A percentile compares a stretch with the other conserved stretches of the same genome.
phyloP scores from a whole-genome alignment of 1,139 yeast genomes.

The Diutina scorzettiae region DNA sequence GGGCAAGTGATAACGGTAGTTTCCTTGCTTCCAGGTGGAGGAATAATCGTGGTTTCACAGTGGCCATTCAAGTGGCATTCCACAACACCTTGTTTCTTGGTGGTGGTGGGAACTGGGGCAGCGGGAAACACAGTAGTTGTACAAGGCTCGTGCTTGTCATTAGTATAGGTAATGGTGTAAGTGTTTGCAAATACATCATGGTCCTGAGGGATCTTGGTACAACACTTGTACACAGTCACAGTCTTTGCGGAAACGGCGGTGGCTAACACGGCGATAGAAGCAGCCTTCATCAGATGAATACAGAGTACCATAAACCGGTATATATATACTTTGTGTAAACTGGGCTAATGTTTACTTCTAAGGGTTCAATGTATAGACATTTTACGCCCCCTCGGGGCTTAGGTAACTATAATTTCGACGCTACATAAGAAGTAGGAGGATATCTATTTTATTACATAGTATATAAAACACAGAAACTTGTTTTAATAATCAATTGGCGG shows the following conservation, averaged over 20 bases:
- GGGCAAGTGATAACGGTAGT: slow-evolving; percentile 4
- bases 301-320: no score
- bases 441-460: no score
- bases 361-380: no score
- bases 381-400: no score
- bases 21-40: not conserved
- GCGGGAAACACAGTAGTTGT: not conserved
- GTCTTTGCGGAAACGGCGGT: not conserved
- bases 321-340: no score
- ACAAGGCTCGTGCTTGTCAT: not conserved
- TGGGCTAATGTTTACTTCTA: no score
- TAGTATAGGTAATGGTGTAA: not conserved
- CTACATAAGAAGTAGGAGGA: no score
- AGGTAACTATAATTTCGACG: no score
- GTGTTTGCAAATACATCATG: not conserved
- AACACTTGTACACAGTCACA: slow-evolving; percentile 4
- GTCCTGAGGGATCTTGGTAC: not conserved
- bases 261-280: not conserved
- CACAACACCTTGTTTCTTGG: not conserved
- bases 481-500: no score
- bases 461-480: no score
- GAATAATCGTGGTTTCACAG: slow-evolving; percentile 1
- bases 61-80: not conserved
- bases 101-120: not conserved
- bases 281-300: not conserved